Conservation (phyloP, 176 grass and related monocot genomes). For the Poa pratensis region DNA sequence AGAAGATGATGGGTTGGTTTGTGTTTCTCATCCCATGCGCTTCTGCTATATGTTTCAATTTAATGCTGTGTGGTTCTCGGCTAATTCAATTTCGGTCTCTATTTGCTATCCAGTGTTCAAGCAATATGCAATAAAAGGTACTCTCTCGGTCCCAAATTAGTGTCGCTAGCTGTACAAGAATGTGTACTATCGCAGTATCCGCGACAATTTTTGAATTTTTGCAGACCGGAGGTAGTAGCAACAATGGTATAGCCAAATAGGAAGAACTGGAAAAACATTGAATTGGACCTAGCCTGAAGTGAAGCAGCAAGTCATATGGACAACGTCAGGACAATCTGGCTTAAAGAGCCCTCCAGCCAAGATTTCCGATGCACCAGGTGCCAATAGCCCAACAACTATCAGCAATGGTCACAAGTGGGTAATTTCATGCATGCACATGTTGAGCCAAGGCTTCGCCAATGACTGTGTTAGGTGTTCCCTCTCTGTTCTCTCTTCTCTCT, state of each 20-base stretch:
- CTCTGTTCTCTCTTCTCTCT: too few species aligned
- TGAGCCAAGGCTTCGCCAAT: not conserved
- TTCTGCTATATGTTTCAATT: not conserved
- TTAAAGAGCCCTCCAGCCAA: not conserved
- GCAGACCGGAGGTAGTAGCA: too few species aligned
- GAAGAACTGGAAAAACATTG: not conserved
- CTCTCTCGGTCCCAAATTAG: too few species aligned
- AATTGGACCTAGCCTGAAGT: conserved; percentile 7
- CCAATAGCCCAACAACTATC: conserved; percentile 3
- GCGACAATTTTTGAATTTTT: too few species aligned
- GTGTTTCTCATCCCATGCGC: not conserved
- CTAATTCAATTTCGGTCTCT: not conserved
- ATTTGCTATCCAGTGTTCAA: not conserved
- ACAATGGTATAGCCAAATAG: not conserved
- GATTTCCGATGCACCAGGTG: conserved; percentile 8
- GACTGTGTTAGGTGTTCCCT: not conserved
- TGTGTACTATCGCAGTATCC: too few species aligned
- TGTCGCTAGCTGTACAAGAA: too few species aligned
- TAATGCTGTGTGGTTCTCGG: not conserved
- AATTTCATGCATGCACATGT: conserved; percentile 8
- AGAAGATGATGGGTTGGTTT: not conserved
- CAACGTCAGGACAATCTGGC: not conserved
- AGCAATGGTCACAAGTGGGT: not conserved
- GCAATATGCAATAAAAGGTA: conserved; percentile 1
- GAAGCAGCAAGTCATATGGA: not conserved